Conservation (phyloP, 345 rosid genomes). For the Turnera subulata region DNA sequence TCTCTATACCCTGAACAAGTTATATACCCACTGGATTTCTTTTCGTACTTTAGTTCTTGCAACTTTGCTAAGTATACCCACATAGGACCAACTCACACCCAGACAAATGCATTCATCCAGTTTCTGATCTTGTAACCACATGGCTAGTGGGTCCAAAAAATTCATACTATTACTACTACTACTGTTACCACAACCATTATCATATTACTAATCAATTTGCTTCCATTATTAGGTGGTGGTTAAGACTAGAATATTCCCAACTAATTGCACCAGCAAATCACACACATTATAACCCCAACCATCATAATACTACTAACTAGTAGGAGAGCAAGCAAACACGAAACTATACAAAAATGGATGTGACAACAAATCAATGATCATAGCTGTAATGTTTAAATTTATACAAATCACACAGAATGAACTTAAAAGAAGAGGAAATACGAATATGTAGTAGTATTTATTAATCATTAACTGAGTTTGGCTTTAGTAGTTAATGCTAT, state of each 20-base stretch:
- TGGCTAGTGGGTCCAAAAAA: slow-evolving; percentile 13
- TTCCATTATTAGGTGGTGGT: slow-evolving; percentile 8
- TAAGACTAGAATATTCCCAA: slow-evolving; percentile 5
- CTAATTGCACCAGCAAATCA: slow-evolving; percentile 3
- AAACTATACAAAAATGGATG: too few relatives aligned
- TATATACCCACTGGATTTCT: too few relatives aligned
- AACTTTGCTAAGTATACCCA: neutral
- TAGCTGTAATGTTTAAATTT: too few relatives aligned
- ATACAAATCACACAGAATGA: neutral
- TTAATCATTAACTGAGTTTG: neutral
- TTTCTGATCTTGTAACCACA: neutral
- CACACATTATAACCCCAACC: neutral
- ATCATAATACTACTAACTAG: too few relatives aligned
- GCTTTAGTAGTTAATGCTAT: neutral
- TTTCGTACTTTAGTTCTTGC: neutral
- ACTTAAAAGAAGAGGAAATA: neutral
- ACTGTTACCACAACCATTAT: too few relatives aligned
- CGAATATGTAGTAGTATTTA: too few relatives aligned
- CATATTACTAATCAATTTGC: too few relatives aligned
- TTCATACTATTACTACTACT: too few relatives aligned
- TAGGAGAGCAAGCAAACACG: too few relatives aligned
- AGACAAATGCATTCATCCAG: too few relatives aligned
- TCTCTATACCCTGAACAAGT: too few relatives aligned
- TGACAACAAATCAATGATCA: neutral
- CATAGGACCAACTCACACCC: neutral